A percentile compares a stretch with the other conserved stretches of the same genome.
Evolutionary conservation across 768 basidiomycete genomes (phyloP).

Genomic region (Pholiota conissans): DNA sequence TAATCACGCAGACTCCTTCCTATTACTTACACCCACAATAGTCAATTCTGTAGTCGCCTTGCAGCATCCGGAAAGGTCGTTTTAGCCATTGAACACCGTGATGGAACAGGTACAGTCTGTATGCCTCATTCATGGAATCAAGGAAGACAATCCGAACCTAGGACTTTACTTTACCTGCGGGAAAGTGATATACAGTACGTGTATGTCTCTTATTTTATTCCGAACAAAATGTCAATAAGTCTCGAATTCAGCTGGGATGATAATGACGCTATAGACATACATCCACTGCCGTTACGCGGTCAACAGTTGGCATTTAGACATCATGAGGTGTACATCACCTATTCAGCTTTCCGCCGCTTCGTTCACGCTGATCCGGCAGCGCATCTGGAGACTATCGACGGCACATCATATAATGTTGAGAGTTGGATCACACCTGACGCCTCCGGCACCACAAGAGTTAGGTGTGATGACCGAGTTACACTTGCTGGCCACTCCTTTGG

Average conservation of each 20-base stretch:
- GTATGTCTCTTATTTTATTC: not conserved
- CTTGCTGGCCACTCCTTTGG: slow-evolving; percentile 49
- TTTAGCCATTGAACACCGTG: slow-evolving; percentile 80
- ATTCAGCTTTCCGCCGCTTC: slow-evolving; percentile 58
- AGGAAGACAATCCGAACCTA: slow-evolving; percentile 25
- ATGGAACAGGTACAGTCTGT: slow-evolving; percentile 68
- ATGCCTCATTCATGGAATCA: slow-evolving; percentile 34
- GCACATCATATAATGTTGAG: slow-evolving; percentile 30
- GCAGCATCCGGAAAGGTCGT: slow-evolving; percentile 83
- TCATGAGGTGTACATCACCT: slow-evolving; percentile 67
- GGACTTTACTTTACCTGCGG: slow-evolving; percentile 49
- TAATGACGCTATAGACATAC: slow-evolving; percentile 18
- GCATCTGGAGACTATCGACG: slow-evolving; percentile 40
- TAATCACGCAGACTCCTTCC: too few species aligned
- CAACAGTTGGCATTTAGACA: slow-evolving; percentile 73
- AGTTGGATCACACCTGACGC: slow-evolving; percentile 37
- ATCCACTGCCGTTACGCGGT: slow-evolving; percentile 52
- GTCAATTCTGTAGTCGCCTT: slow-evolving; percentile 69
- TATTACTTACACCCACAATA: slow-evolving; percentile 20
- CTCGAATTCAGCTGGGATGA: slow-evolving; percentile 27
- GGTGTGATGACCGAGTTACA: slow-evolving; percentile 33
- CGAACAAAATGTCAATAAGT: too few species aligned
- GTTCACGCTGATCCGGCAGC: slow-evolving; percentile 33
- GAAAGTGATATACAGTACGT: slow-evolving; percentile 58
- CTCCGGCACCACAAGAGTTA: slow-evolving; percentile 27